Evolutionary conservation across 2,329 filamentous ascomycete genomes (phyloP).

Genomic region (Colletotrichum scovillei): DNA sequence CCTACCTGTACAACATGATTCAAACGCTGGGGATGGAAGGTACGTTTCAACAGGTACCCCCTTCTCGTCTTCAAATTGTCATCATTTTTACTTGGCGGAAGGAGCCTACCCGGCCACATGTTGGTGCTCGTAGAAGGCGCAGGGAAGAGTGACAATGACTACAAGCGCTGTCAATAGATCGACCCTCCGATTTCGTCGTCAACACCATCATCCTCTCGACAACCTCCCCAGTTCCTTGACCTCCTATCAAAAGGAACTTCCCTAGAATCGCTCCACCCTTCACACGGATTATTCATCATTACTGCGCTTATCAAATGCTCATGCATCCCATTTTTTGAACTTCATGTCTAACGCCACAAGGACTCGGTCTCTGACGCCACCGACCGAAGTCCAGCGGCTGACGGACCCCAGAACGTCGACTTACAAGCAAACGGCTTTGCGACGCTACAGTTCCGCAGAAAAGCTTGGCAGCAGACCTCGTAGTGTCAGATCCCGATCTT

Average conservation of each 20-base stretch:
- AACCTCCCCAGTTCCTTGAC: not conserved
- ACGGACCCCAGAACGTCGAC: slow-evolving; percentile 17
- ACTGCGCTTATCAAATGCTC: not conserved
- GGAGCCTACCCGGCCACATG: not conserved
- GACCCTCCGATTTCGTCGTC: not conserved
- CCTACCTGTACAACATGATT: too few species aligned
- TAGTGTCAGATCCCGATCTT: not conserved
- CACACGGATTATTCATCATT: not conserved
- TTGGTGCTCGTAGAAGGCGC: not conserved
- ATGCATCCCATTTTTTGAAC: not conserved
- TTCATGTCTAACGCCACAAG: slow-evolving; percentile 12
- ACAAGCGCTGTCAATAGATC: not conserved
- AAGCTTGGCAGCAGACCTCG: not conserved
- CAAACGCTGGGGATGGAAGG: not conserved
- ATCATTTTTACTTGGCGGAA: too few species aligned
- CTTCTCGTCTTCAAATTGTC: too few species aligned
- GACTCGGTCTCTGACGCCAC: slow-evolving; percentile 27
- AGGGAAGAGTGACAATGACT: too few species aligned
- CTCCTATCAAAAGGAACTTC: not conserved
- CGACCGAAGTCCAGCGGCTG: slow-evolving; percentile 23
- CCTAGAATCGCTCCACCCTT: not conserved
- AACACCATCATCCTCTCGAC: not conserved
- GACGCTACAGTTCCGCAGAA: slow-evolving; percentile 28
- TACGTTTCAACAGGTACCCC: not conserved
- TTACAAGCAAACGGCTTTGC: slow-evolving; percentile 5